Evolutionary conservation across 2,329 filamentous ascomycete genomes (phyloP).

Genomic region (Exserohilum turcica): DNA sequence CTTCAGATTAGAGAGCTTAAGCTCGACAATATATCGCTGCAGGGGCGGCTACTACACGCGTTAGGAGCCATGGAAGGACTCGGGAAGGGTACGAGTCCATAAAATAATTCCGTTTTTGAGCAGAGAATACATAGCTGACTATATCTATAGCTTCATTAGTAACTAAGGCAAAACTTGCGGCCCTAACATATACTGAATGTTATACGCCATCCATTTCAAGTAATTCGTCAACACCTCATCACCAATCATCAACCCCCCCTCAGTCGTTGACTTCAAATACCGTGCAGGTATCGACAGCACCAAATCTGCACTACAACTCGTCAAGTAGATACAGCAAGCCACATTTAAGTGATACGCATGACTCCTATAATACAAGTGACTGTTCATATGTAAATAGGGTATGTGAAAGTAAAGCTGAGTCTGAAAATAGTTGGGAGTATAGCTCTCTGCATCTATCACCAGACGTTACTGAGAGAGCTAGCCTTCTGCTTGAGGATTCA

Average conservation of each 20-base stretch:
- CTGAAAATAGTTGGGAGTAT: conserved; percentile 7
- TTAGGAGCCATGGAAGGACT: conserved; percentile 13
- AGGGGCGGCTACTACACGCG: conserved; percentile 3
- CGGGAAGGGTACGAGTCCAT: conserved; percentile 6
- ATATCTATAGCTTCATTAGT: conserved; percentile 6
- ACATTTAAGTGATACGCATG: not conserved
- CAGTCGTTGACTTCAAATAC: not conserved
- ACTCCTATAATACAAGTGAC: not conserved
- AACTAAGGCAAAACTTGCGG: conserved; percentile 1
- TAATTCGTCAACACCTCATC: conserved; percentile 1
- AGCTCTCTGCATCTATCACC: conserved; percentile 16
- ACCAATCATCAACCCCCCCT: conserved; percentile 1
- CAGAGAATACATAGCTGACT: conserved; percentile 8
- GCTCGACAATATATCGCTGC: conserved; percentile 4
- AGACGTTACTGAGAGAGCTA: conserved; percentile 3
- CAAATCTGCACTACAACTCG: not conserved
- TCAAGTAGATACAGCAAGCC: not conserved
- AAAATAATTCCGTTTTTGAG: conserved; percentile 1
- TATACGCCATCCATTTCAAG: not conserved
- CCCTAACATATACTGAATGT: not conserved
- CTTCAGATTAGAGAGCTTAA: conserved; percentile 13
- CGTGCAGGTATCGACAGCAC: not conserved
- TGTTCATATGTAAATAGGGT: not conserved
- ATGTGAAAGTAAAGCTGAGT: not conserved
- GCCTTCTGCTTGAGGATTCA: not conserved